A percentile compares a stretch with the other conserved stretches of the same genome.
Evolutionary conservation across 129 eudicot genomes (phyloP).

Genomic region (Chrysanthemum makinoi): DNA sequence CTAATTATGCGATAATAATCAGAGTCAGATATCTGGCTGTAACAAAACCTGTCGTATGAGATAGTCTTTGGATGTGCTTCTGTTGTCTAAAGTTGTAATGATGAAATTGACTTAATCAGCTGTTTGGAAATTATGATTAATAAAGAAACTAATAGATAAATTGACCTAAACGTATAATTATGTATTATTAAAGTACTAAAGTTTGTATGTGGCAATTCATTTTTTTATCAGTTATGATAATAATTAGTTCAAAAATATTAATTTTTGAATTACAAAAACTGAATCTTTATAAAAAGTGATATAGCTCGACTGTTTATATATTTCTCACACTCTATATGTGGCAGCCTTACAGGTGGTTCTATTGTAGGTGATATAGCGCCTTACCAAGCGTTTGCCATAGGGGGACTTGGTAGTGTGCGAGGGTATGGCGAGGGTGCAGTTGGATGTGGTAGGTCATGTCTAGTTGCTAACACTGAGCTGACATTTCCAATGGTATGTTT

Average conservation of each 20-base stretch:
- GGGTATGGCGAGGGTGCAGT: constrained; percentile 98
- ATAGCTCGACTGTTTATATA: background rate
- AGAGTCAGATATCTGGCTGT: background rate
- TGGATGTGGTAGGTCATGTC: constrained; percentile 91
- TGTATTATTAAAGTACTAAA: background rate
- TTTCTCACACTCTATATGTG: constrained; percentile 14
- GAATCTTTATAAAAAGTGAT: too few relatives aligned
- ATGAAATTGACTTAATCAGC: background rate
- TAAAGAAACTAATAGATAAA: background rate
- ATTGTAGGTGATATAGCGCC: constrained; percentile 97
- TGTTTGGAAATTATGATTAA: background rate
- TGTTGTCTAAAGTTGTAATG: background rate
- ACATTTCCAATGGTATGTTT: constrained; percentile 84
- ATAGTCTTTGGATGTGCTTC: background rate
- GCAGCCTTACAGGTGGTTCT: constrained; percentile 94
- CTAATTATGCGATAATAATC: background rate
- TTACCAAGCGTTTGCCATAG: constrained; percentile 95
- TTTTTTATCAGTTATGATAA: background rate
- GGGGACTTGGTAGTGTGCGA: constrained; percentile 92
- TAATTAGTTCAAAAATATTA: too few relatives aligned
- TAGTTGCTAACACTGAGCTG: constrained; percentile 84
- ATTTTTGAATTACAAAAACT: too few relatives aligned
- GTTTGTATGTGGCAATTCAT: background rate
- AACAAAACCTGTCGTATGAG: background rate
- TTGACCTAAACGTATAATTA: too few relatives aligned